Percentiles rank a stretch among this genome's conserved stretches.
Conservation (phyloP, 2,329 filamentous ascomycete species). For the Aspergillus viridinutans region DNA sequence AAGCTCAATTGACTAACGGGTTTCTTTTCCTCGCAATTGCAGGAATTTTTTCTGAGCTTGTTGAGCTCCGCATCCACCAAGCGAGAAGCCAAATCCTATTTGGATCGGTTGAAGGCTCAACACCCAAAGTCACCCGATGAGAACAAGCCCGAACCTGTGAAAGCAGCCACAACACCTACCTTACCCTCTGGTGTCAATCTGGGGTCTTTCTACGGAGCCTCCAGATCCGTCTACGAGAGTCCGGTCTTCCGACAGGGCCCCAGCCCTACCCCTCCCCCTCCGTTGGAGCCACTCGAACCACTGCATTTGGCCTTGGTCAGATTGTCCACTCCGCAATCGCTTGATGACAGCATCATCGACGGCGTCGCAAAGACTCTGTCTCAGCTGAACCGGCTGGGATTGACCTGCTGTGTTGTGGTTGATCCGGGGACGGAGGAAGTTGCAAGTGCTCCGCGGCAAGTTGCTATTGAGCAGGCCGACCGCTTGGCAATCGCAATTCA, state of each 20-base stretch:
- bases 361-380: conserved; percentile 80
- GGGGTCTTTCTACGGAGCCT: conserved; percentile 56
- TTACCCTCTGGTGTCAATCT: conserved; percentile 53
- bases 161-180: conserved; percentile 11
- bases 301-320: conserved; percentile 83
- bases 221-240: conserved; percentile 54
- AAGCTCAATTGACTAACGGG: conserved; percentile 1
- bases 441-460: conserved; percentile 37
- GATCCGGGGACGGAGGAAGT: conserved; percentile 57
- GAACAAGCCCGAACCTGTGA: conserved; percentile 24
- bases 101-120: conserved; percentile 72
- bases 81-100: conserved; percentile 85
- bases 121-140: conserved; percentile 32
- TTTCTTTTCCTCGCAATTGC: background rate
- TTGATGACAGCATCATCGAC: conserved; percentile 64
- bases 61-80: conserved; percentile 86
- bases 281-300: conserved; percentile 39
- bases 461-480: conserved; percentile 61
- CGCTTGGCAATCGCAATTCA: conserved; percentile 74
- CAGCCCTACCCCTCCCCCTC: conserved; percentile 36
- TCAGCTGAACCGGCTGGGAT: conserved; percentile 75
- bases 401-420: conserved; percentile 76
- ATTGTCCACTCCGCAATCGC: conserved; percentile 66
- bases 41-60: conserved; percentile 84
- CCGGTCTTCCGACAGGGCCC: conserved; percentile 57